These are phyloP conservation scores for Xylona heveae DNA, from an alignment of 495 filamentous ascomycete species.

Conservation along the genomic window DNA sequence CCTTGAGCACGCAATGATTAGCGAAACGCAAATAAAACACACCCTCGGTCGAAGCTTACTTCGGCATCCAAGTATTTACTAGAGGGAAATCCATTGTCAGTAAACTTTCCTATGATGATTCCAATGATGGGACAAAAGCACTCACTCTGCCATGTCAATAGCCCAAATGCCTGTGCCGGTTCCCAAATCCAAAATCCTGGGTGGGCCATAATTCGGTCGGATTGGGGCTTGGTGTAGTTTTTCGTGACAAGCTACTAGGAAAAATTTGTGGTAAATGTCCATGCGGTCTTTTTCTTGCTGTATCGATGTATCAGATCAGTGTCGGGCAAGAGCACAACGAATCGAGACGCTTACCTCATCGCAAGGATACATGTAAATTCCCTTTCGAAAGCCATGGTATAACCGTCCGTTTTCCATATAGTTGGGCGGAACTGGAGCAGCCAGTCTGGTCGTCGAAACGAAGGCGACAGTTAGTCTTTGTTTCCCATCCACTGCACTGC, in stretches of 20 bases:
- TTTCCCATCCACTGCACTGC: too few relatives aligned
- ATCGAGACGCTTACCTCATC: slow-evolving; percentile 37
- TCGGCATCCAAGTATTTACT: slow-evolving; percentile 37
- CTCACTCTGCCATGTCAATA: slow-evolving; percentile 68
- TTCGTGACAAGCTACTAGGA: slow-evolving; percentile 37
- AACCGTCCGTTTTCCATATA: slow-evolving; percentile 33
- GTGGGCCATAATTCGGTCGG: slow-evolving; percentile 18
- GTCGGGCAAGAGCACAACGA: not conserved
- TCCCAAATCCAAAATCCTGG: slow-evolving; percentile 58
- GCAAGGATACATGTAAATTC: slow-evolving; percentile 38
- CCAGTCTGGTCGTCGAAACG: too few relatives aligned
- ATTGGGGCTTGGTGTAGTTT: slow-evolving; percentile 34
- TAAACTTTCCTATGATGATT: slow-evolving; percentile 1
- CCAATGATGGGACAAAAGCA: slow-evolving; percentile 4
- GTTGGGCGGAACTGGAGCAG: slow-evolving; percentile 12
- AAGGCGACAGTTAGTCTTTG: too few relatives aligned
- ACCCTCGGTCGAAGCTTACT: slow-evolving; percentile 6
- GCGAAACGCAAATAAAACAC: slow-evolving; percentile 5
- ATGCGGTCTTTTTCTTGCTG: slow-evolving; percentile 19
- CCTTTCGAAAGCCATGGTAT: slow-evolving; percentile 32
- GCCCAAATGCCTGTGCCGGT: slow-evolving; percentile 85
- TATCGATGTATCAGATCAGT: slow-evolving; percentile 5
- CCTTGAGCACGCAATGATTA: slow-evolving; percentile 13
- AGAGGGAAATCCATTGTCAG: slow-evolving; percentile 6
- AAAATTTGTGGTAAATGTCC: slow-evolving; percentile 20